Evolutionary conservation across 2,329 filamentous ascomycete species (phyloP).

Genomic region (Ophiostoma sp.): DNA sequence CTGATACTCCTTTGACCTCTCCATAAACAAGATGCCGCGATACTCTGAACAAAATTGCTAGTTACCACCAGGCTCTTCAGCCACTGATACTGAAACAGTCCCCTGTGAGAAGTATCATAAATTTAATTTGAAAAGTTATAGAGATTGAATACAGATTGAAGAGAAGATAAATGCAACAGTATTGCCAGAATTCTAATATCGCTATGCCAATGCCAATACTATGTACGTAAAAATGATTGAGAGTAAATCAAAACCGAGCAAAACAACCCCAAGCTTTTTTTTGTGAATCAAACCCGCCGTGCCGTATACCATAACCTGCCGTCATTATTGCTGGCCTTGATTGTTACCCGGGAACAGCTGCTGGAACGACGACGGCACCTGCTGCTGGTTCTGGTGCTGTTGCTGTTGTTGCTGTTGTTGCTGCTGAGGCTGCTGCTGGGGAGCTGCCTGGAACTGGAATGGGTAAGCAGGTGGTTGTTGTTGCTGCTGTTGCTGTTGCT

Average conservation of each 20-base stretch:
- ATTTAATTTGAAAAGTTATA: neutral
- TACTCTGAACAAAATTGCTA: too few relatives aligned
- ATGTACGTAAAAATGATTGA: neutral
- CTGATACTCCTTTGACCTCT: neutral
- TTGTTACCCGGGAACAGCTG: constrained; percentile 20
- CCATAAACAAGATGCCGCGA: neutral
- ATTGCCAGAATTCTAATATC: neutral
- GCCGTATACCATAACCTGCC: neutral
- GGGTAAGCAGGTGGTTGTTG: constrained; percentile 11
- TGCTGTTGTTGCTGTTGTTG: constrained; percentile 17
- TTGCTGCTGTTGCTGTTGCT: constrained; percentile 22
- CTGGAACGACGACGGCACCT: constrained; percentile 20
- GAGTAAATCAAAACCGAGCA: neutral
- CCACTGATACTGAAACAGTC: neutral
- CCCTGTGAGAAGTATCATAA: neutral
- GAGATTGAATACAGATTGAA: too few relatives aligned
- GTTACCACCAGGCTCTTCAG: neutral
- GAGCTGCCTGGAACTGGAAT: constrained; percentile 16
- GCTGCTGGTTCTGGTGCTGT: constrained; percentile 12
- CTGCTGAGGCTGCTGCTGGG: constrained; percentile 18
- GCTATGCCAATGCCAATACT: neutral
- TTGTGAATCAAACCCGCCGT: neutral
- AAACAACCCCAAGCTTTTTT: neutral
- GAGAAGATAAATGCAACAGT: neutral
- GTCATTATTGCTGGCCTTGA: constrained; percentile 17